Evolutionary conservation across 331 rosid species (phyloP).

Genomic region (Stylosanthes scabra): DNA sequence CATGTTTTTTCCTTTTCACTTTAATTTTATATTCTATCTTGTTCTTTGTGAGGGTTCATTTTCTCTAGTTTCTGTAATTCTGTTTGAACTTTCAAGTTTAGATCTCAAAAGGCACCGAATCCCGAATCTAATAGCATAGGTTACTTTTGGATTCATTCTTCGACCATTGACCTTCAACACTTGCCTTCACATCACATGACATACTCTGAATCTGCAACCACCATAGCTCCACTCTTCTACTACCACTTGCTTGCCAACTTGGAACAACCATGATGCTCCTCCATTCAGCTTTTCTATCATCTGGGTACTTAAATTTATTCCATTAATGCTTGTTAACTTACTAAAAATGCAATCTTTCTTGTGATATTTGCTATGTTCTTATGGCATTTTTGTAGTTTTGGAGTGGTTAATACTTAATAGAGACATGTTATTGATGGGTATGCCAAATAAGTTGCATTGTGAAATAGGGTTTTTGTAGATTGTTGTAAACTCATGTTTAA

Average conservation of each 20-base stretch:
- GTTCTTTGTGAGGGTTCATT: neutral
- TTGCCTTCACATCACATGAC: slow-evolving; percentile 3
- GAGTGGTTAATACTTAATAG: neutral
- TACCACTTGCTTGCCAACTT: slow-evolving; percentile 36
- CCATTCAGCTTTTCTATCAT: slow-evolving; percentile 38
- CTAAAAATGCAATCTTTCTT: slow-evolving; percentile 44
- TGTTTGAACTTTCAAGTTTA: slow-evolving; percentile 20
- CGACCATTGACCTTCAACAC: slow-evolving; percentile 1
- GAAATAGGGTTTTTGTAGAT: slow-evolving; percentile 32
- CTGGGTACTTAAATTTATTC: slow-evolving; percentile 47
- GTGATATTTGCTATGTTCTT: slow-evolving; percentile 7
- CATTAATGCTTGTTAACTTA: slow-evolving; percentile 19
- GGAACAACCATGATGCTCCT: slow-evolving; percentile 37
- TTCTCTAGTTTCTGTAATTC: neutral
- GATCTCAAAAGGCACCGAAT: slow-evolving; percentile 40
- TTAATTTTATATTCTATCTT: neutral
- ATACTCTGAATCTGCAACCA: neutral
- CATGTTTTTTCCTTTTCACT: neutral
- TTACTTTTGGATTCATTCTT: slow-evolving; percentile 11
- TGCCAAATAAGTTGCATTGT: slow-evolving; percentile 19
- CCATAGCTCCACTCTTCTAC: slow-evolving; percentile 13
- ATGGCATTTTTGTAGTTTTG: slow-evolving; percentile 5
- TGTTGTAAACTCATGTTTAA: slow-evolving; percentile 7
- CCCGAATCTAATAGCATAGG: slow-evolving; percentile 29
- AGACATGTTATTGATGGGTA: slow-evolving; percentile 2